Percentiles rank a stretch among this genome's conserved stretches.
These are phyloP conservation scores for Brassica carinata DNA, from an alignment of 345 rosid genomes.

Conservation along the genomic window DNA sequence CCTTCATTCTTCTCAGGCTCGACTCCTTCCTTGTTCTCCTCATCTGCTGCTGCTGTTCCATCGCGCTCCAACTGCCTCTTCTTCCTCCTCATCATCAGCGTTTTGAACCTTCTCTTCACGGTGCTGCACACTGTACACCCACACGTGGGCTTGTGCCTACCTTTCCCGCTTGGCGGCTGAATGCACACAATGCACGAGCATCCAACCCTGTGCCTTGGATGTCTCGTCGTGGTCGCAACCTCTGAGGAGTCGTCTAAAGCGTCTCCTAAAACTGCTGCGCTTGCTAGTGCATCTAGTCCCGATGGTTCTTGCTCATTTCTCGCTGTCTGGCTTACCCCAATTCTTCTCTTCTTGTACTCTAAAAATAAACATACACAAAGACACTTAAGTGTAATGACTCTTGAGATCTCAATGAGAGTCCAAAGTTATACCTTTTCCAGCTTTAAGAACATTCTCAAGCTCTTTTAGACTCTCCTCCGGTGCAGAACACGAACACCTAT, in stretches of 20 bases:
- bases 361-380: constrained; percentile 21
- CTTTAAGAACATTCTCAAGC: constrained; percentile 58
- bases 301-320: constrained; percentile 50
- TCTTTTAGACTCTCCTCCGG: constrained; percentile 65
- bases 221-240: constrained; percentile 84
- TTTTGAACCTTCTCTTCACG: constrained; percentile 87
- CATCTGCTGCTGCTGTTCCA: constrained; percentile 33
- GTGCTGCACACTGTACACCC: constrained; percentile 89
- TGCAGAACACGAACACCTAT: constrained; percentile 67
- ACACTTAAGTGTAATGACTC: constrained; percentile 2
- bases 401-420: constrained; percentile 20
- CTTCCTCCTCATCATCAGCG: constrained; percentile 87
- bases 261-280: constrained; percentile 80
- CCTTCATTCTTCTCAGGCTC: constrained; percentile 36
- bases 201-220: constrained; percentile 93
- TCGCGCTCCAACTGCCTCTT: constrained; percentile 73
- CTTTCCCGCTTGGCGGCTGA: constrained; percentile 98
- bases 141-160: constrained; percentile 78
- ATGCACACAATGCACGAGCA: constrained; percentile 96
- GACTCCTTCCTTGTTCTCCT: constrained; percentile 37
- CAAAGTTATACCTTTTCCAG: constrained; percentile 55
- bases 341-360: constrained; percentile 66
- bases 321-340: constrained; percentile 44
- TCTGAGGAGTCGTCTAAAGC: constrained; percentile 50
- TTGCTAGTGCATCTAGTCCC: constrained; percentile 85